phyloP scores from a whole-genome alignment of 2,329 filamentous ascomycete genomes.

The Colletotrichum sp. region DNA sequence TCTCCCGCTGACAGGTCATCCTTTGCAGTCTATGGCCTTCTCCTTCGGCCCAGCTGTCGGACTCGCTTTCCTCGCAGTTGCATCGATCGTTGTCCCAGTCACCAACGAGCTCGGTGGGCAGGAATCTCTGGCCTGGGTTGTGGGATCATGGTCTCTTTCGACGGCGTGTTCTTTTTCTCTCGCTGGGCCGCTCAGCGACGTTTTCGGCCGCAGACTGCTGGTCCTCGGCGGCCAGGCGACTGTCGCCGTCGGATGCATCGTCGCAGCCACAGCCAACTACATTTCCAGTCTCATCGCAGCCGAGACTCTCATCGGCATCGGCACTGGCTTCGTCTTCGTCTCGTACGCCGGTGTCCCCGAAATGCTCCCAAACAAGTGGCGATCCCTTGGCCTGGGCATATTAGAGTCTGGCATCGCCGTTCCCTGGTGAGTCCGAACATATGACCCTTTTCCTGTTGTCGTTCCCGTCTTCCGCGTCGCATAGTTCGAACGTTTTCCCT shows the following conservation, averaged over 20 bases:
- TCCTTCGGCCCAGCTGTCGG: conserved; percentile 17
- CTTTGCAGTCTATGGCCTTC: conserved; percentile 6
- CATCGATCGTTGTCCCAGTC: conserved; percentile 15
- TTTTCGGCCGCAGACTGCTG: conserved; percentile 11
- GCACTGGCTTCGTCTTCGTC: conserved; percentile 36
- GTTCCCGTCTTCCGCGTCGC: neutral
- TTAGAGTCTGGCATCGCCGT: conserved; percentile 18
- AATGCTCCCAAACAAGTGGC: conserved; percentile 38
- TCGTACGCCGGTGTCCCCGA: conserved; percentile 36
- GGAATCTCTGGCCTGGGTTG: conserved; percentile 12
- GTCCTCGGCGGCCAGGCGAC: conserved; percentile 13
- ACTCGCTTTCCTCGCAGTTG: conserved; percentile 12
- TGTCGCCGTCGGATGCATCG: conserved; percentile 22
- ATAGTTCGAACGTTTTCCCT: conserved; percentile 23
- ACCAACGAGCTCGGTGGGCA: conserved; percentile 8
- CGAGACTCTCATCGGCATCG: conserved; percentile 34
- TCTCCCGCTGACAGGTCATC: neutral
- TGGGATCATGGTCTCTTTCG: conserved; percentile 19
- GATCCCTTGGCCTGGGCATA: conserved; percentile 21
- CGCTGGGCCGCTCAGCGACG: conserved; percentile 17
- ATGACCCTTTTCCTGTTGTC: neutral
- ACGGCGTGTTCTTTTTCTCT: conserved; percentile 20
- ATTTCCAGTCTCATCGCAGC: conserved; percentile 29
- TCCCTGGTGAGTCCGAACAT: conserved; percentile 22
- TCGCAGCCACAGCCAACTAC: conserved; percentile 27